A percentile compares a stretch with the other conserved stretches of the same genome.
These are phyloP conservation scores for Pulveroboletus sp. DNA, from an alignment of 768 basidiomycete genomes.

Conservation along the genomic window DNA sequence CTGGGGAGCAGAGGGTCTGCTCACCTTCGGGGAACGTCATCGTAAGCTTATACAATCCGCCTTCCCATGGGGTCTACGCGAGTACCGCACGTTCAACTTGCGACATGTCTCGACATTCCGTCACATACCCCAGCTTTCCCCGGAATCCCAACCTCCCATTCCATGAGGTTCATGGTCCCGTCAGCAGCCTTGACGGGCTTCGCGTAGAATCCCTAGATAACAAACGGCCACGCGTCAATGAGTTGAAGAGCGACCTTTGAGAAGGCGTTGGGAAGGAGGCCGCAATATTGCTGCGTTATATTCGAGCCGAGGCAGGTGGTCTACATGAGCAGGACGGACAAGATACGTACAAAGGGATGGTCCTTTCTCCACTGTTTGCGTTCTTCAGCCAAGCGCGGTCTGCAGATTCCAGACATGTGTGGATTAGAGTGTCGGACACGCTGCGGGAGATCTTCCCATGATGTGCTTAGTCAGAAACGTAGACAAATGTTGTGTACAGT, in stretches of 20 bases:
- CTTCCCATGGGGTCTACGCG: slow-evolving; percentile 90
- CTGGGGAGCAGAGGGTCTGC: slow-evolving; percentile 1
- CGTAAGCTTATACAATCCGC: slow-evolving; percentile 86
- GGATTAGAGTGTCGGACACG: background rate
- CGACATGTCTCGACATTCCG: slow-evolving; percentile 5
- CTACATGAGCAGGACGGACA: background rate
- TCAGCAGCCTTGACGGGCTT: slow-evolving; percentile 87
- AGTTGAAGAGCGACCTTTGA: background rate
- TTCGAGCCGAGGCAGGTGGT: slow-evolving; percentile 1
- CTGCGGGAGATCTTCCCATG: background rate
- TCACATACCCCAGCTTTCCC: slow-evolving; percentile 78
- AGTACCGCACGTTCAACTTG: slow-evolving; percentile 11
- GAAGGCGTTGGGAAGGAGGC: background rate
- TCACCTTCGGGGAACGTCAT: slow-evolving; percentile 97
- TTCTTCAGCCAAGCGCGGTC: slow-evolving; percentile 90
- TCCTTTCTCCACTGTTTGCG: slow-evolving; percentile 99
- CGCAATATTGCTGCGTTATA: background rate
- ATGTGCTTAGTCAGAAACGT: slow-evolving; percentile 19
- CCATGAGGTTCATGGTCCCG: slow-evolving; percentile 93
- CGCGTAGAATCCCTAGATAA: slow-evolving; percentile 87
- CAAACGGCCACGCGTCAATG: slow-evolving; percentile 4
- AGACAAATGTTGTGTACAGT: too few species aligned
- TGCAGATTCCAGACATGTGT: slow-evolving; percentile 82
- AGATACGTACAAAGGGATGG: slow-evolving; percentile 85
- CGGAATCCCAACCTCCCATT: slow-evolving; percentile 99